Conservation (phyloP, 2,329 filamentous ascomycete genomes). For the Trichoderma koningiopsis region DNA sequence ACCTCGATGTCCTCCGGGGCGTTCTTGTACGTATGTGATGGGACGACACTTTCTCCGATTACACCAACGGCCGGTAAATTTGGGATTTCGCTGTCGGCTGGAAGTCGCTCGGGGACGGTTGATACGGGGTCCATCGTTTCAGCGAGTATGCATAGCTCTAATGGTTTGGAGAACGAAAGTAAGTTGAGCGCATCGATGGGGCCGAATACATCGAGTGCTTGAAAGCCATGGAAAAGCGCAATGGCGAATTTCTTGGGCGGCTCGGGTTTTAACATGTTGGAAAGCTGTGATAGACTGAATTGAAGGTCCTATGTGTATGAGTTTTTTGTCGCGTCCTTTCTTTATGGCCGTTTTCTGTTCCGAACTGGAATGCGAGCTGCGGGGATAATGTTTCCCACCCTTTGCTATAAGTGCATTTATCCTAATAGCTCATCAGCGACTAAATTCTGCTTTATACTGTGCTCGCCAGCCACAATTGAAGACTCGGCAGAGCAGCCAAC, state of each 20-base stretch:
- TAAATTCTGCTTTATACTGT: neutral
- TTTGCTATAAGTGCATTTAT: neutral
- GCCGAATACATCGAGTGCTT: constrained; percentile 46
- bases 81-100: neutral
- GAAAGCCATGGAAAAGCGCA: constrained; percentile 41
- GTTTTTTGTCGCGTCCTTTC: neutral
- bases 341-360: neutral
- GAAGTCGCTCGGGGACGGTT: constrained; percentile 27
- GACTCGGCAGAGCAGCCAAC: neutral
- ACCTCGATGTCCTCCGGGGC: constrained; percentile 42
- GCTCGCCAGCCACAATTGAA: neutral
- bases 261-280: neutral
- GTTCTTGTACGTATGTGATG: constrained; percentile 43
- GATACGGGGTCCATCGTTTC: constrained; percentile 36
- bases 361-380: neutral
- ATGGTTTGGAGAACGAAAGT: constrained; percentile 29
- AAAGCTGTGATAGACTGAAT: neutral
- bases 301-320: neutral
- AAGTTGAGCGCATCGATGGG: constrained; percentile 41
- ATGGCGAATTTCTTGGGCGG: constrained; percentile 36
- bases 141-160: constrained; percentile 36
- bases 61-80: constrained; percentile 18
- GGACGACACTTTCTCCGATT: constrained; percentile 38
- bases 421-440: neutral
- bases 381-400: neutral